These are phyloP conservation scores for Metarhizium brunneum DNA, from an alignment of 2,329 filamentous ascomycete genomes.

Conservation along the genomic window DNA sequence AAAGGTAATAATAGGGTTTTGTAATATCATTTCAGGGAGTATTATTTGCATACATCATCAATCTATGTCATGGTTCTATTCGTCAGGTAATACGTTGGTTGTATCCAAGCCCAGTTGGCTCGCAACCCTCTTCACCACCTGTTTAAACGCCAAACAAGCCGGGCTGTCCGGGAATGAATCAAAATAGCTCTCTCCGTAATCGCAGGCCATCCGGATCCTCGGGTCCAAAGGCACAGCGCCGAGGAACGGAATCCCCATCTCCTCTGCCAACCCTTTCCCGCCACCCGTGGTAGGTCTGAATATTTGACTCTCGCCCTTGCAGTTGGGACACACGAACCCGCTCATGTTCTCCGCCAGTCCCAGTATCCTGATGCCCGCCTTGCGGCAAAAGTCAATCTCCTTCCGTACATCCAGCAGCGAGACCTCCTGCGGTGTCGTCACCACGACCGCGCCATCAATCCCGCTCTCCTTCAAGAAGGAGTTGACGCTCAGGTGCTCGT, in stretches of 20 bases:
- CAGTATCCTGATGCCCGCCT: slow-evolving; percentile 80
- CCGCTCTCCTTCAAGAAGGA: slow-evolving; percentile 83
- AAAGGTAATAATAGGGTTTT: too few relatives aligned
- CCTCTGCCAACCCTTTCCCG: slow-evolving; percentile 67
- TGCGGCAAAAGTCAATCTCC: slow-evolving; percentile 95
- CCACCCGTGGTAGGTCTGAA: slow-evolving; percentile 90
- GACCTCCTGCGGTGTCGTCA: slow-evolving; percentile 94
- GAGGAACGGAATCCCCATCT: slow-evolving; percentile 81
- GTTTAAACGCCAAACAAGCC: slow-evolving; percentile 71
- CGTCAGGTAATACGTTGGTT: slow-evolving; percentile 39
- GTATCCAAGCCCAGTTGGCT: slow-evolving; percentile 54
- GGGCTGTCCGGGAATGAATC: slow-evolving; percentile 90
- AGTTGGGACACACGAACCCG: slow-evolving; percentile 91
- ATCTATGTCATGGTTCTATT: slow-evolving; percentile 14
- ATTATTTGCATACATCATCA: slow-evolving; percentile 8
- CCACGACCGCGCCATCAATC: slow-evolving; percentile 85
- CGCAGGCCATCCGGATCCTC: slow-evolving; percentile 89
- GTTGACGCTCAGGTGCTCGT: slow-evolving; percentile 93
- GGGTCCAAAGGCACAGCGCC: slow-evolving; percentile 88
- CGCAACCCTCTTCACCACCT: slow-evolving; percentile 67
- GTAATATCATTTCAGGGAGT: neutral
- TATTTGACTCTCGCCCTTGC: slow-evolving; percentile 72
- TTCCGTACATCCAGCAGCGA: slow-evolving; percentile 86
- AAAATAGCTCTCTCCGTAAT: slow-evolving; percentile 96
- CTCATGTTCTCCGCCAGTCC: slow-evolving; percentile 98